Conservation (phyloP, 176 grass and related monocot species). For the Alopecurus myosuroides region DNA sequence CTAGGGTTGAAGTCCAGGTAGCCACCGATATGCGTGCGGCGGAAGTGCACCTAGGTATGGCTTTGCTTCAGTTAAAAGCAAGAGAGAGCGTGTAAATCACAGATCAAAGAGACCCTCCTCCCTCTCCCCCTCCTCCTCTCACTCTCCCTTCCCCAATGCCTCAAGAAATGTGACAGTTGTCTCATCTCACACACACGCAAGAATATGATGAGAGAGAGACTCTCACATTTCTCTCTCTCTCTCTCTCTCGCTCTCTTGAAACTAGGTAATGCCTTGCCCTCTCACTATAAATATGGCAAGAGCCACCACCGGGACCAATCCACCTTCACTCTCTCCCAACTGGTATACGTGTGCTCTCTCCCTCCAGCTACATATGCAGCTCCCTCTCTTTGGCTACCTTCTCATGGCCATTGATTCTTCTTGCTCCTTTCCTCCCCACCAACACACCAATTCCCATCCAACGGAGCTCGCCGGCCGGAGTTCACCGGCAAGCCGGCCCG, state of each 20-base stretch:
- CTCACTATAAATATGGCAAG: conserved; percentile 44
- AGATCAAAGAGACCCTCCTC: neutral
- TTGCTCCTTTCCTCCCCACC: neutral
- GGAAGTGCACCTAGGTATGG: neutral
- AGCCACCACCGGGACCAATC: conserved; percentile 2
- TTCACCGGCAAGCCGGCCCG: neutral
- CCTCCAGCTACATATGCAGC: neutral
- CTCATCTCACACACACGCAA: conserved; percentile 23
- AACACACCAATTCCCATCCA: neutral
- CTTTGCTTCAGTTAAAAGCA: conserved; percentile 37
- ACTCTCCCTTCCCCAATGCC: conserved; percentile 27
- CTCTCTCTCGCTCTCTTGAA: neutral
- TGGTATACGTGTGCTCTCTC: neutral
- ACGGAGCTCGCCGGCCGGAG: too few species aligned
- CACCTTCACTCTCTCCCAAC: conserved; percentile 25
- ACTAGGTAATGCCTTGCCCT: neutral
- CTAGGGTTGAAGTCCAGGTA: neutral
- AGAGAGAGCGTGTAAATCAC: neutral
- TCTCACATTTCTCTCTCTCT: neutral
- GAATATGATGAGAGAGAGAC: neutral
- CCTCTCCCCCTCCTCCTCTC: neutral
- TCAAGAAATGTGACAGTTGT: conserved; percentile 49
- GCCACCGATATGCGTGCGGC: neutral
- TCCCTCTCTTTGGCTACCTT: neutral
- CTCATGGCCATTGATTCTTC: neutral